Base-by-base conservation (phyloP, 202 grass and related monocot species). In the Hordeum pubiflorum region DNA sequence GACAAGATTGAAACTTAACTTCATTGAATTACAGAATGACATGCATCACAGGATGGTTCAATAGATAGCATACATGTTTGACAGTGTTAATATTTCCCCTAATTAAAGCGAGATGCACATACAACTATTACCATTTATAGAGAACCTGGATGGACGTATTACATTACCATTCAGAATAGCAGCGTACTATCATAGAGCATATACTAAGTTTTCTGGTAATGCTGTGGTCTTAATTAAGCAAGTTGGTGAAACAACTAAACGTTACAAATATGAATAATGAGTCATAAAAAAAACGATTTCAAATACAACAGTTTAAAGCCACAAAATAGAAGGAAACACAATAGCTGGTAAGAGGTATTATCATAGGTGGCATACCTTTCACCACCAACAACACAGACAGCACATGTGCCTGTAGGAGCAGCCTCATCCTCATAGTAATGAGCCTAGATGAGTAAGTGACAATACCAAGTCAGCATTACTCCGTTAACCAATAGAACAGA, bases 361-460 rank as follows among this genome's bases (percentile, higher is more conserved):
- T 9, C 10, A 10, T 12, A 24, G 21, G 74, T 27, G 68, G 81
- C 79, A 36, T 27, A 95, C 92, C 96, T 95, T 93, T 96, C 96
- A 18, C 90, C 92, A 71, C 92, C 96, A 93, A 93, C 90, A 91
- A 96, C 87, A 81, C 96, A 99, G 33, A 99, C 96, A 85, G 92
- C 96, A 80, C 96, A 99, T 69, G 96, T 96, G 72, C 96, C 96
- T 1, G 92, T 99, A 80, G 92, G 90, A 44, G 91, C 74, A 83
- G 84, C 67, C 34, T 96, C 90, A 86, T 92, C 86, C 80, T 99
- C 92, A 10, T 91, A 96, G 75, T 99, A 99, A 68, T 93, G 90
- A 87, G 84, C 96, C 96, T 99, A 74, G 55, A 79, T 34, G 13
- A 71, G 24, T 10, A 74, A 52, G 12, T 11, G 27, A 23, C 63